Evolutionary conservation across 139 green algal species (phyloP).

Genomic region (Coccomyxa sp.): DNA sequence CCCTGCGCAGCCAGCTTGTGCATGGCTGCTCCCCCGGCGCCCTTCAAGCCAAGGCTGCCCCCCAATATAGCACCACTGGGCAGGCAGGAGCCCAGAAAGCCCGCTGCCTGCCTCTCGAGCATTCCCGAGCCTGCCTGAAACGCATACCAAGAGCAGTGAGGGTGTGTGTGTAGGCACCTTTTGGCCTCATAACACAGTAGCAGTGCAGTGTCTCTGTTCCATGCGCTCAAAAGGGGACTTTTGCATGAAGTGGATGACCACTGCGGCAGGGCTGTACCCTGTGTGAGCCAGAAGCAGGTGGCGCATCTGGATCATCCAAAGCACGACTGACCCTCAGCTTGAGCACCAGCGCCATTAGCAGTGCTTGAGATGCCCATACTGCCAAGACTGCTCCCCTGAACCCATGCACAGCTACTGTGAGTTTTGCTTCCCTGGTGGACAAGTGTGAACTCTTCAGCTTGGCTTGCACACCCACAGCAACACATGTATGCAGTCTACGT

Average conservation of each 20-base stretch:
- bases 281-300: not conserved
- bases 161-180: not conserved
- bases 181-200: too few relatives aligned
- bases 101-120: slow-evolving; percentile 22
- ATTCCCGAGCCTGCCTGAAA: not conserved
- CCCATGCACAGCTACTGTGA: not conserved
- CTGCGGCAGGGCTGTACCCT: not conserved
- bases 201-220: not conserved
- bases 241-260: not conserved
- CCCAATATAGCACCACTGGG: not conserved
- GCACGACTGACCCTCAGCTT: slow-evolving; percentile 75
- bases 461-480: not conserved
- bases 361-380: slow-evolving; percentile 70
- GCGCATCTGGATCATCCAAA: not conserved
- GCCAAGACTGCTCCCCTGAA: slow-evolving; percentile 63
- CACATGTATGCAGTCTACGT: too few relatives aligned
- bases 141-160: not conserved
- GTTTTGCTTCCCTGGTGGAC: not conserved
- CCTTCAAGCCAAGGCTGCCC: not conserved
- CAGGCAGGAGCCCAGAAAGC: slow-evolving; percentile 47
- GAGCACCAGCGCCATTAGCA: slow-evolving; percentile 85
- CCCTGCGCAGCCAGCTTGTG: slow-evolving; percentile 47
- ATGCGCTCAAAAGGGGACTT: not conserved
- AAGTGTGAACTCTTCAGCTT: slow-evolving; percentile 2
- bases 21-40: not conserved